A percentile compares a stretch with the other conserved stretches of the same genome.
phyloP scores from a whole-genome alignment of 495 filamentous ascomycete species.

The Neurospora sublineolata region DNA sequence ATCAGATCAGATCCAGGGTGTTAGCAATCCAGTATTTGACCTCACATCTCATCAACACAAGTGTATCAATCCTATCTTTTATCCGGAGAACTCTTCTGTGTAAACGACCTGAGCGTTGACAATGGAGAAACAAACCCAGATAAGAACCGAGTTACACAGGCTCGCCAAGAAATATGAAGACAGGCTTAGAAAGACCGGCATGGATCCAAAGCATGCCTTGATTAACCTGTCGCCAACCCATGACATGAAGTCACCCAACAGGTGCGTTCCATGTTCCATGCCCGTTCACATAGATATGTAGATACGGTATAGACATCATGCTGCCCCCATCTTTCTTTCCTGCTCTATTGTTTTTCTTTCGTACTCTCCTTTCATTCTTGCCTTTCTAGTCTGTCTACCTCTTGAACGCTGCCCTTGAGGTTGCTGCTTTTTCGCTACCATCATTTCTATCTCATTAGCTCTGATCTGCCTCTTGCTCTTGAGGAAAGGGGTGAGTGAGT shows the following conservation, averaged over 20 bases:
- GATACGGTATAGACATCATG: not conserved
- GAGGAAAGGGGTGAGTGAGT: not conserved
- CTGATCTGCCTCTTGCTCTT: not conserved
- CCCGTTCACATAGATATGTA: not conserved
- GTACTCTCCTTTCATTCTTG: not conserved
- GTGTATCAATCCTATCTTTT: no score
- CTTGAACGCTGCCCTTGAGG: not conserved
- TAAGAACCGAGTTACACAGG: not conserved
- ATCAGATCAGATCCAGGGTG: no score
- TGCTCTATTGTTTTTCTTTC: not conserved
- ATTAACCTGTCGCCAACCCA: not conserved
- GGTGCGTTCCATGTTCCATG: not conserved
- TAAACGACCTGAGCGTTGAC: not conserved
- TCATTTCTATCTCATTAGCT: not conserved
- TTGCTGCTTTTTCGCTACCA: not conserved
- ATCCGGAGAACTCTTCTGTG: no score
- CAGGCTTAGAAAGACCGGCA: not conserved
- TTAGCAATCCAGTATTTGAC: no score
- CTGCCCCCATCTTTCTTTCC: not conserved
- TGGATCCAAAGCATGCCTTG: not conserved
- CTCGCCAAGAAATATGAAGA: not conserved
- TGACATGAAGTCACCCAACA: not conserved
- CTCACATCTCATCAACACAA: no score
- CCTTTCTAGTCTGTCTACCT: not conserved
- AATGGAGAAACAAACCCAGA: not conserved